These are phyloP conservation scores for Gonium pectorale DNA, from an alignment of 139 green algal species.

Conservation along the genomic window DNA sequence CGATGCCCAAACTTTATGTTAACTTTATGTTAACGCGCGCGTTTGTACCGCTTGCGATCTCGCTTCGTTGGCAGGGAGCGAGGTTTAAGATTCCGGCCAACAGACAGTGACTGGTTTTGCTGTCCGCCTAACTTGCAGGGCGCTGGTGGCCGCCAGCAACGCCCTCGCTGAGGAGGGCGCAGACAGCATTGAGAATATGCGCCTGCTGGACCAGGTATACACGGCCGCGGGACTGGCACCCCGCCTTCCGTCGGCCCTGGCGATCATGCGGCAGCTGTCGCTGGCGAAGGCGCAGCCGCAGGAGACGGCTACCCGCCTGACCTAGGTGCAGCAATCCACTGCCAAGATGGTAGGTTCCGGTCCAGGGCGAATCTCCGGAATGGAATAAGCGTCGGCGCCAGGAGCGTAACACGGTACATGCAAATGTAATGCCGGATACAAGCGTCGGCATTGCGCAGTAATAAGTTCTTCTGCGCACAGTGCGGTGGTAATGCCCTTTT, in stretches of 20 bases:
- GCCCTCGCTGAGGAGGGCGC: neutral
- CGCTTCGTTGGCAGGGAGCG: neutral
- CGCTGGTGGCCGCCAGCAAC: neutral
- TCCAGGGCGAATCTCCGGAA: too few species aligned
- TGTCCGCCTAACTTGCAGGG: neutral
- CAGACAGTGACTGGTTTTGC: neutral
- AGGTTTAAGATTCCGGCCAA: neutral
- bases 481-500: too few species aligned
- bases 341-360: too few species aligned
- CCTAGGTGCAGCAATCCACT: too few species aligned
- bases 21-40: neutral
- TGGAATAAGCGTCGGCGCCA: too few species aligned
- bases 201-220: slow-evolving; percentile 35
- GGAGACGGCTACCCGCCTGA: too few species aligned
- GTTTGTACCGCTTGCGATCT: neutral
- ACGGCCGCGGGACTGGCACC: neutral
- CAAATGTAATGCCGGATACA: too few species aligned
- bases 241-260: slow-evolving; percentile 3
- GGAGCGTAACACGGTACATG: too few species aligned
- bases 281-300: neutral
- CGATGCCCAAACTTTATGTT: neutral
- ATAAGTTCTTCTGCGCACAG: too few species aligned
- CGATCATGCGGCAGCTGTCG: neutral
- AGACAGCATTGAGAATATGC: slow-evolving; percentile 39
- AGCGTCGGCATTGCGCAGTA: too few species aligned